Evolutionary conservation across 495 filamentous ascomycete species (phyloP), one percentile per base, ranked within the genome.

Genomic region (Schizothecium vesticola): DNA sequence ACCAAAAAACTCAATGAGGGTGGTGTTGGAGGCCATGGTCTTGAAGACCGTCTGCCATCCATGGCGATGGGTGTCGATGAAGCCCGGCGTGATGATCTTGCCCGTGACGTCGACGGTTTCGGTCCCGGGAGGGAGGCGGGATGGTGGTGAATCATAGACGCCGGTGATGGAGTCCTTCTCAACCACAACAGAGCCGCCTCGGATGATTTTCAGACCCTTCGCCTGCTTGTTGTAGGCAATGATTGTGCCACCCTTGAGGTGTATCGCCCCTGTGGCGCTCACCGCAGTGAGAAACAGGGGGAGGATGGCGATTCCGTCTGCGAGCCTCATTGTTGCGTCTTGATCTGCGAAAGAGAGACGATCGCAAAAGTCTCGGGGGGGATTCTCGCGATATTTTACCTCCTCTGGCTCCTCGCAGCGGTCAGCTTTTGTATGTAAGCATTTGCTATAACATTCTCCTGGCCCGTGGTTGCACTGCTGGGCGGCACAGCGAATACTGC

Each of bases 21-120:
- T 69, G 11, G 67, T 69, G 56, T 69, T 69, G 67, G 67, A 69
- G 22, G 61, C 67, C 61, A 69, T 64, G 43, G 67, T 69, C 61
- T 69, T 69, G 55, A 69, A 79, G 24, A 73, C 77, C 0, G 82
- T 82, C 72, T 86, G 84, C 82, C 82, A 85, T 25, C 80, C 73
- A 71, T 86, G 83, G 59, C 80, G 80, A 71, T 85, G 84, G 0
- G 84, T 85, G 70, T 85, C 81, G 65, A 86, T 74, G 75, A 86
- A 85, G 36, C 84, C 84, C 0, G 83, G 82, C 11, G 76, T 76
- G 24, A 85, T 74, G 61, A 86, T 81, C 61, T 69, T 69, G 28
- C 67, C 67, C 13, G 61, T 58, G n/a, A 59, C 51, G 67, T 69
- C 67, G 26, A 69, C 55, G 22, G 64, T 43, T 56, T 69, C 67